A percentile compares a stretch with the other conserved stretches of the same genome.
These are phyloP conservation scores for Daldinia sp. DNA, from an alignment of 2,329 filamentous ascomycete genomes.

Conservation along the genomic window DNA sequence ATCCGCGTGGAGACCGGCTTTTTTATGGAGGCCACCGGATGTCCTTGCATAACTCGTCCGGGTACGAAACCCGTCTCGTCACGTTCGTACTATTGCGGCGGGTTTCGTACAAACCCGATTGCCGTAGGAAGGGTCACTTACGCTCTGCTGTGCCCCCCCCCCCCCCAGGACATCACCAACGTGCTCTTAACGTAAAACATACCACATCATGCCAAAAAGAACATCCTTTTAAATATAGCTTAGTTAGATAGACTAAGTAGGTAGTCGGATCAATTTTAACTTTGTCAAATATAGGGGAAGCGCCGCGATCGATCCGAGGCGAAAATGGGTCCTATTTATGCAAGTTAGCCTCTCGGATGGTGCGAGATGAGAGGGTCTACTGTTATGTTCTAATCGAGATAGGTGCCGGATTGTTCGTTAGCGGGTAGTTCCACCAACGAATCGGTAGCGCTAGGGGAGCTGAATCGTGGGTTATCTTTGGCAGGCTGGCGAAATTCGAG, in stretches of 20 bases:
- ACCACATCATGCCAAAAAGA: neutral
- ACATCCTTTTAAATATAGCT: neutral
- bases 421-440: constrained; percentile 6
- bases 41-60: neutral
- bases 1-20: neutral
- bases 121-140: neutral
- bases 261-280: neutral
- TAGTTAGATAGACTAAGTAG: neutral
- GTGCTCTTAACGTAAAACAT: neutral
- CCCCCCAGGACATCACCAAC: neutral
- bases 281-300: neutral
- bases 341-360: neutral
- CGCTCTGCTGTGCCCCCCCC: neutral
- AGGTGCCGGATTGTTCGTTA: neutral
- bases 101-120: neutral
- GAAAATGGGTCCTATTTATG: constrained; percentile 9
- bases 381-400: neutral
- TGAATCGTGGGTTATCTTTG: neutral
- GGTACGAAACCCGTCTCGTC: neutral
- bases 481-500: constrained; percentile 1
- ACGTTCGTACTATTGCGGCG: too few species aligned
- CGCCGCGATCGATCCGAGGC: neutral
- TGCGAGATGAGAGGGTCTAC: constrained; percentile 2
- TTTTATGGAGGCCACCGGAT: neutral
- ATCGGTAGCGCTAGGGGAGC: neutral